These are phyloP conservation scores for Chiua virens DNA, from an alignment of 768 basidiomycete genomes.

Conservation along the genomic window DNA sequence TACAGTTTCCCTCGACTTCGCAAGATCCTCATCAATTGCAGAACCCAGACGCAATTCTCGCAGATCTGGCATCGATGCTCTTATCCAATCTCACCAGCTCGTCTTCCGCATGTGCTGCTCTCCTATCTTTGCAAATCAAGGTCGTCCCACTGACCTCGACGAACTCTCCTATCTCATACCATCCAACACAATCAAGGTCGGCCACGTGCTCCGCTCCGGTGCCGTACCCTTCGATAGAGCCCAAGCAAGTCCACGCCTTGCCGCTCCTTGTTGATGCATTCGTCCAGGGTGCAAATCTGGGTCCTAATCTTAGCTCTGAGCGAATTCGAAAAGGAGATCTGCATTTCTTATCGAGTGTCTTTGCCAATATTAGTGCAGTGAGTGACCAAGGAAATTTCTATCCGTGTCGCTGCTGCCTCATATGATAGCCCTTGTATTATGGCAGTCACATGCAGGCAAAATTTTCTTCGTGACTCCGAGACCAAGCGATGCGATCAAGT, in stretches of 20 bases:
- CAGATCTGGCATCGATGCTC: constrained; percentile 95
- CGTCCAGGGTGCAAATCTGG: constrained; percentile 63
- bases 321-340: constrained; percentile 70
- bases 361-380: constrained; percentile 87
- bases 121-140: constrained; percentile 66
- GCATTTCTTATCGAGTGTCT: constrained; percentile 92
- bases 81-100: constrained; percentile 91
- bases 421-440: background rate
- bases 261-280: constrained; percentile 91
- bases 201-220: constrained; percentile 76
- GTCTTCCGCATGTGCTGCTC: constrained; percentile 57
- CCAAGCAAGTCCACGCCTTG: constrained; percentile 59
- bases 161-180: constrained; percentile 54
- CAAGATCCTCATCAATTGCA: constrained; percentile 32
- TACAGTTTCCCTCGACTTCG: background rate
- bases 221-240: constrained; percentile 61
- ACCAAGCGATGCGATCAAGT: constrained; percentile 46
- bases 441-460: constrained; percentile 74
- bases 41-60: constrained; percentile 89
- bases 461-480: constrained; percentile 75
- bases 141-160: constrained; percentile 47
- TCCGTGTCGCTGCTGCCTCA: constrained; percentile 1
- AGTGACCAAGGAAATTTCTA: constrained; percentile 25
- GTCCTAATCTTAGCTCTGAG: constrained; percentile 48
- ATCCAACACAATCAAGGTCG: constrained; percentile 75